Conservation (phyloP, 2,329 filamentous ascomycete species). For the Curvularia lunata region DNA sequence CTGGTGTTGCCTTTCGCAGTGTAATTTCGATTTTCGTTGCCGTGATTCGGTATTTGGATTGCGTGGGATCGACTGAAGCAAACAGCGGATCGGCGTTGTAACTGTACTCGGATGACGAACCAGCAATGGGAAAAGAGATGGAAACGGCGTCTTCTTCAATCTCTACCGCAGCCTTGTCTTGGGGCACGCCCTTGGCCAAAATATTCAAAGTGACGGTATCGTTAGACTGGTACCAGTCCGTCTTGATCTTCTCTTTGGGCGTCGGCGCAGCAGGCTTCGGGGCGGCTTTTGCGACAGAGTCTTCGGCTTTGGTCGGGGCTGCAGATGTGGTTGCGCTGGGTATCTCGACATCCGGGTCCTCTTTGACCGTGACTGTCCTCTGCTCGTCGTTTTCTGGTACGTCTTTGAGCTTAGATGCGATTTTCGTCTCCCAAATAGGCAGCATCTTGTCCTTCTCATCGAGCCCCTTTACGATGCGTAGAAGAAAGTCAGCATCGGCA, state of each 20-base stretch:
- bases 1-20: slow-evolving; percentile 69
- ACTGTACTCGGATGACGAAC: slow-evolving; percentile 62
- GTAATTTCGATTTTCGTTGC: slow-evolving; percentile 81
- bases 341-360: slow-evolving; percentile 60
- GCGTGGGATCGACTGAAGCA: slow-evolving; percentile 65
- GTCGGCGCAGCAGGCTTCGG: slow-evolving; percentile 47
- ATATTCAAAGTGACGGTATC: slow-evolving; percentile 68
- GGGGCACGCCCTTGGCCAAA: slow-evolving; percentile 68
- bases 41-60: slow-evolving; percentile 69
- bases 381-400: slow-evolving; percentile 59
- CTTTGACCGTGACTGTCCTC: slow-evolving; percentile 46
- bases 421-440: slow-evolving; percentile 65
- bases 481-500: slow-evolving; percentile 76
- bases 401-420: slow-evolving; percentile 58
- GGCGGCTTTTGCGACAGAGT: slow-evolving; percentile 25
- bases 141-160: slow-evolving; percentile 59
- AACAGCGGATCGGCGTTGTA: slow-evolving; percentile 72
- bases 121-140: slow-evolving; percentile 64
- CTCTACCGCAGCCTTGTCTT: slow-evolving; percentile 62
- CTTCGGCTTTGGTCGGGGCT: slow-evolving; percentile 10
- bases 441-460: slow-evolving; percentile 60
- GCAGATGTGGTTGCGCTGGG: slow-evolving; percentile 49
- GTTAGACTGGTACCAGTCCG: slow-evolving; percentile 72
- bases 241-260: slow-evolving; percentile 65
- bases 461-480: slow-evolving; percentile 63